Percentiles rank a stretch among this genome's conserved stretches.
phyloP scores from a whole-genome alignment of 83 land plant species.

The Diphasiastrum complanatum region DNA sequence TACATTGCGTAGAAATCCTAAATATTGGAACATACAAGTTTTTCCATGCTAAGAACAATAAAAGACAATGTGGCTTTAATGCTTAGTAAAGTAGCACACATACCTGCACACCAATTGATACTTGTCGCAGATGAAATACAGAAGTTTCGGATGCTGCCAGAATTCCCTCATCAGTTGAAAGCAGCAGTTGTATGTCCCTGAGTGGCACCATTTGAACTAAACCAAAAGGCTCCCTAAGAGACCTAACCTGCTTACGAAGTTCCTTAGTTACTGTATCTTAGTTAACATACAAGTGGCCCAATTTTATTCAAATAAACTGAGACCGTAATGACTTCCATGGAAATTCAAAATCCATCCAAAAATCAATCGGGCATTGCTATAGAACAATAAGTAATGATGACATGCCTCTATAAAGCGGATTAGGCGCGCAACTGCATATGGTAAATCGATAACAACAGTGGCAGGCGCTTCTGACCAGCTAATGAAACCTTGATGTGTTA shows the following conservation, averaged over 20 bases:
- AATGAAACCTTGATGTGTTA: slow-evolving; percentile 64
- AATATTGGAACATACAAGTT: no score
- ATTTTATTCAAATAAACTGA: not conserved
- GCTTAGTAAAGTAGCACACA: no score
- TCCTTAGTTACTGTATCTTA: not conserved
- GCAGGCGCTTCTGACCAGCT: slow-evolving; percentile 93
- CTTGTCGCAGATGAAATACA: slow-evolving; percentile 64
- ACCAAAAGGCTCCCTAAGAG: slow-evolving; percentile 65
- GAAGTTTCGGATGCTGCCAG: slow-evolving; percentile 62
- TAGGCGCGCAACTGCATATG: slow-evolving; percentile 76
- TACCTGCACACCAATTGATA: slow-evolving; percentile 97
- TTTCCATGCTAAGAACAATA: no score
- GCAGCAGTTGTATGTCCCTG: slow-evolving; percentile 56
- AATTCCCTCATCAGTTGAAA: slow-evolving; percentile 38
- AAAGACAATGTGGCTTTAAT: no score
- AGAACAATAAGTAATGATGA: not conserved
- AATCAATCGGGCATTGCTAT: not conserved
- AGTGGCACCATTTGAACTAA: slow-evolving; percentile 80
- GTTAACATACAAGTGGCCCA: not conserved
- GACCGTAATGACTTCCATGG: not conserved
- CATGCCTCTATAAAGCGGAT: slow-evolving; percentile 81
- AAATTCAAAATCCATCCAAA: not conserved
- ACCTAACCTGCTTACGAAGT: slow-evolving; percentile 51
- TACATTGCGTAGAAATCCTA: no score
- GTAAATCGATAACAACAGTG: slow-evolving; percentile 54